Conservation (phyloP, 2,329 filamentous ascomycete genomes). For the Diaporthe nobilis region DNA sequence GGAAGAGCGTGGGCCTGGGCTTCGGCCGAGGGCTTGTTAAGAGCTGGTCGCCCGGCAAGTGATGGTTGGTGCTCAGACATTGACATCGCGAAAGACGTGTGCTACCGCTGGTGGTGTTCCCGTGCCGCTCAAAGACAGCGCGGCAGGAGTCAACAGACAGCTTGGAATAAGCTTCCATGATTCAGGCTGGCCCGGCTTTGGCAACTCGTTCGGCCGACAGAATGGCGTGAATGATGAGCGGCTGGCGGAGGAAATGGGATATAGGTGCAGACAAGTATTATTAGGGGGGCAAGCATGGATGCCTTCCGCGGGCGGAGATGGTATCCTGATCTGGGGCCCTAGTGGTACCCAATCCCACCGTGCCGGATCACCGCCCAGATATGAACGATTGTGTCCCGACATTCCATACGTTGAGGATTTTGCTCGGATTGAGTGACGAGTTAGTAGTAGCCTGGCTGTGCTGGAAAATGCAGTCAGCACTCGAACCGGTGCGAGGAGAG, state of each 20-base stretch:
- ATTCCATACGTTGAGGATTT: constrained; percentile 13
- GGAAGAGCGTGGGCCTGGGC: not conserved
- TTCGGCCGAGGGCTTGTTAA: not conserved
- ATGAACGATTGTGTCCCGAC: not conserved
- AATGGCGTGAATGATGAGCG: not conserved
- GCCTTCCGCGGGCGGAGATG: constrained; percentile 29
- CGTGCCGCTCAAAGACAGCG: not conserved
- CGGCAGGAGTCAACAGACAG: constrained; percentile 12
- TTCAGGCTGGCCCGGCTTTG: constrained; percentile 4
- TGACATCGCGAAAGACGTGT: not conserved
- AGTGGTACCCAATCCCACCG: constrained; percentile 32
- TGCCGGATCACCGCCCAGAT: constrained; percentile 7
- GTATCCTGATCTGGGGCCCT: constrained; percentile 25
- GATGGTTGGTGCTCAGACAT: constrained; percentile 2
- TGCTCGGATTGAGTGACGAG: not conserved
- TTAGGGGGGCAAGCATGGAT: constrained; percentile 22
- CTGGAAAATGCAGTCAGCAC: not conserved
- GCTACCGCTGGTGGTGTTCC: not conserved
- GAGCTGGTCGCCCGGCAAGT: not conserved
- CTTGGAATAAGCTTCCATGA: not conserved
- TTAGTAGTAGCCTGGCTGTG: constrained; percentile 6
- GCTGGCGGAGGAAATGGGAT: constrained; percentile 2
- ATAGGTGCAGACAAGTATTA: constrained; percentile 12
- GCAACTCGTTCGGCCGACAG: constrained; percentile 22
- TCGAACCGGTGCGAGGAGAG: not conserved